Base-by-base conservation (phyloP, 345 rosid genomes). In the Psidium friedrichsthalianum region DNA sequence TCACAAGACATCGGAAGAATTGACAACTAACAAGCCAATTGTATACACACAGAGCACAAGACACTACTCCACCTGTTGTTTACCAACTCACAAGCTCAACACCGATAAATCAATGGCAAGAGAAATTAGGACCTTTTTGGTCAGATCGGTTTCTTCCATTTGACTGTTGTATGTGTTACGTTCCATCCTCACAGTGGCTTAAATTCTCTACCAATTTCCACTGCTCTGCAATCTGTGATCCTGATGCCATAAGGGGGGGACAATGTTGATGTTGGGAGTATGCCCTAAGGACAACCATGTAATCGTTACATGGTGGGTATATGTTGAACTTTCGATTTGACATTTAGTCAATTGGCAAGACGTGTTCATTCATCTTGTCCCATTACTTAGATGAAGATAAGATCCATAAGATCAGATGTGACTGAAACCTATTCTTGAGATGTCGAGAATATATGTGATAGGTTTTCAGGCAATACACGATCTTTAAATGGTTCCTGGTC, bases 1-100 rank as follows among this genome's bases (percentile, higher is more conserved):
- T 36, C 80, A 69, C 20, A 20, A 69, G 80, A 18, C 10, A 25
- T 69, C 47, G 51, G 32, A 7, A 80, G 59, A 21, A 44, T 32
- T 55, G 80, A 57, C 27, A 56, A 16, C 56, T 52, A 54, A 83
- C 87, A 76, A 85, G 86, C 86, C 76, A 86, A 89, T 85, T 88
- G 42, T 80, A 51, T 36, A 47, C 80, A 69, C 80, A 36, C 80
- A 36, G 25, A 36, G 2, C 78, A 69, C 47, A 36, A 32, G 47
- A 18, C 80, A 36, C 44, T 7, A 32, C 47, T 22, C 47, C 85
- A 85, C 57, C 74, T 53, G 51, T 32, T 52, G 47, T 69, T 69
- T 69, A 69, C 9, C 47, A 8, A 8, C 24, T 18, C 14, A 32
- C 49, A 11, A 27, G 51, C 56, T 44, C 83, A n/a, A 82, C 6